Percentiles rank a stretch among this genome's conserved stretches.
Evolutionary conservation across 495 filamentous ascomycete genomes (phyloP).

Genomic region (Neurospora sp.): DNA sequence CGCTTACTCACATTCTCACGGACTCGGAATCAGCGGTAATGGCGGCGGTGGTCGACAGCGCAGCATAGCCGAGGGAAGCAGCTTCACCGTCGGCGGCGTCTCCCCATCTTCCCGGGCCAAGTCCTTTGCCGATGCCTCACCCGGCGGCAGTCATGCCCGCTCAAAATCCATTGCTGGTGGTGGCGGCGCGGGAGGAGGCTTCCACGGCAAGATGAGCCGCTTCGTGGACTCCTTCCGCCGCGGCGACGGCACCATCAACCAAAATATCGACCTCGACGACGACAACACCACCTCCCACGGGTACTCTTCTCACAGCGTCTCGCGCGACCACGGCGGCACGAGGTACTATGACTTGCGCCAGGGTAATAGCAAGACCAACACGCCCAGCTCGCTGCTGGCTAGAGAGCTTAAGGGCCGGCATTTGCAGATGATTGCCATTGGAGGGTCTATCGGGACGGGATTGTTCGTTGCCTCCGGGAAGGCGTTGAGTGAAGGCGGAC

Average conservation of each 20-base stretch:
- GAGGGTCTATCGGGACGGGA: conserved; percentile 90
- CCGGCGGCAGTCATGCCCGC: background rate
- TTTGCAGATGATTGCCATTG: conserved; percentile 95
- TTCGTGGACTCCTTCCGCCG: conserved; percentile 25
- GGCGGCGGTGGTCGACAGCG: conserved; percentile 4
- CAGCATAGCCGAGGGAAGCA: conserved; percentile 14
- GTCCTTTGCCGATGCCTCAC: background rate
- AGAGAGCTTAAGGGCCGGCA: conserved; percentile 74
- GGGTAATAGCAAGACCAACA: conserved; percentile 8
- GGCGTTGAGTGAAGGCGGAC: conserved; percentile 70
- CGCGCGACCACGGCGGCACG: conserved; percentile 7
- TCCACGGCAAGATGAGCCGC: conserved; percentile 5
- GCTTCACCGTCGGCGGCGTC: conserved; percentile 6
- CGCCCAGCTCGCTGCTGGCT: conserved; percentile 40
- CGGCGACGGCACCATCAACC: conserved; percentile 5
- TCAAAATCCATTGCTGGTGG: background rate
- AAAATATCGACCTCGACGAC: background rate
- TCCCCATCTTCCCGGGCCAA: background rate
- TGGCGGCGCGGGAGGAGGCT: conserved; percentile 4
- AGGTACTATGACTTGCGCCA: conserved; percentile 20
- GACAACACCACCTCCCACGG: background rate
- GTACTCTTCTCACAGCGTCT: background rate
- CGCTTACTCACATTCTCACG: background rate
- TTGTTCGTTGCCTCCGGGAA: conserved; percentile 82
- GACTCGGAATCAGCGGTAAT: background rate